Conservation (phyloP, 257 asterid genomes). For the Capsicum pubescens region DNA sequence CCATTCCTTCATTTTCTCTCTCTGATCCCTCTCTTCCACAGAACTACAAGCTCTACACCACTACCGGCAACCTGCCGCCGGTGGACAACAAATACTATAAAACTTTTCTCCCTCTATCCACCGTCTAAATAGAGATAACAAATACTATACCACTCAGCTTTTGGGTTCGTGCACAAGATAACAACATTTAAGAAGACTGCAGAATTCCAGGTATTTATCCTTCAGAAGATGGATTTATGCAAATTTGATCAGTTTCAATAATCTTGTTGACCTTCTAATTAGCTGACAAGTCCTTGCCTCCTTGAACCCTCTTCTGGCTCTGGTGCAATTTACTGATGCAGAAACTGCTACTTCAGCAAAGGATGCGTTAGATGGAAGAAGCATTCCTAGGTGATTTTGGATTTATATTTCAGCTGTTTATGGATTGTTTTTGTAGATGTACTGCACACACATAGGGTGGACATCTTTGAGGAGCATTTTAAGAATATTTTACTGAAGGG, state of each 20-base stretch:
- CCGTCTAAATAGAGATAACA: too few species aligned
- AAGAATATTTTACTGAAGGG: slow-evolving; percentile 54
- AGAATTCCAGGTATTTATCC: slow-evolving; percentile 76
- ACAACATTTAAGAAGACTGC: slow-evolving; percentile 98
- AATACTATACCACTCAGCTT: slow-evolving; percentile 50
- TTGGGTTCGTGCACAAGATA: slow-evolving; percentile 89
- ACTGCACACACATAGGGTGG: slow-evolving; percentile 60
- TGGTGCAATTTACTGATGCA: slow-evolving; percentile 90
- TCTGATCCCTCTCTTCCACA: too few species aligned
- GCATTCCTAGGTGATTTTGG: slow-evolving; percentile 94
- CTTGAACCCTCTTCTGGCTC: slow-evolving; percentile 54
- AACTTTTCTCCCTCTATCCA: too few species aligned
- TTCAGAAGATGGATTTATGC: slow-evolving; percentile 16
- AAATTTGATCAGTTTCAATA: slow-evolving; percentile 19
- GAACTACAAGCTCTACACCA: too few species aligned
- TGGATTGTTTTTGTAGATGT: slow-evolving; percentile 50
- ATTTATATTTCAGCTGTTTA: slow-evolving; percentile 63
- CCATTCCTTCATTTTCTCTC: too few species aligned
- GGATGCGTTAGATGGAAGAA: slow-evolving; percentile 96
- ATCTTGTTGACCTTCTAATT: neutral
- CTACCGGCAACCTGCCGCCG: too few species aligned
- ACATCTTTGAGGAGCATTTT: slow-evolving; percentile 60
- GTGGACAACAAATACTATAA: too few species aligned
- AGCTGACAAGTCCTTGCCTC: slow-evolving; percentile 4
- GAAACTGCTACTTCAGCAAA: slow-evolving; percentile 86